Percentiles rank a stretch among this genome's conserved stretches.
phyloP scores from a whole-genome alignment of 164 flowering plant species.

The Stephania yunnanensis region DNA sequence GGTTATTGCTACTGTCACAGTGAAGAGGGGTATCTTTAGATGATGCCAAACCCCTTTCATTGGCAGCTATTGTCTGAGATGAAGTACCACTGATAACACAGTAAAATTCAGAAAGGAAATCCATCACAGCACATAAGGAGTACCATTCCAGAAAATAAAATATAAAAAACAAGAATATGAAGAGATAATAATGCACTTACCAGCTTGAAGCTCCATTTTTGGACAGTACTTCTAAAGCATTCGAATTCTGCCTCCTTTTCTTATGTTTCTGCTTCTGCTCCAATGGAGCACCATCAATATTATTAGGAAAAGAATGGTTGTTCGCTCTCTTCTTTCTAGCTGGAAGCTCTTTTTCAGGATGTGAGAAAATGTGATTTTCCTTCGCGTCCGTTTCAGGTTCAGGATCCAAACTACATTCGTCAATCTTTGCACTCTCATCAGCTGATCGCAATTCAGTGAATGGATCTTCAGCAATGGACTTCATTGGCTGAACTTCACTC shows the following conservation, averaged over 20 bases:
- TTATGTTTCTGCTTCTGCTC: slow-evolving; percentile 32
- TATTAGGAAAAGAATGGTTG: slow-evolving; percentile 15
- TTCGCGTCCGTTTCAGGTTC: slow-evolving; percentile 12
- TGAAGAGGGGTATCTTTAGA: slow-evolving; percentile 21
- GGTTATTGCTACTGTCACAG: slow-evolving; percentile 20
- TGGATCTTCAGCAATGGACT: slow-evolving; percentile 30
- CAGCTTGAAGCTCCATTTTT: slow-evolving; percentile 21
- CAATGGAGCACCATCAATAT: slow-evolving; percentile 20
- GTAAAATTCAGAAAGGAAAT: neutral
- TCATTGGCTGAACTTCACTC: slow-evolving; percentile 9
- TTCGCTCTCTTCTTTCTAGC: slow-evolving; percentile 42
- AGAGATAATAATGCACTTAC: slow-evolving; percentile 23
- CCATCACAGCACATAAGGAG: neutral
- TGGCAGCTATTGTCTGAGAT: slow-evolving; percentile 17
- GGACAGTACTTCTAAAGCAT: slow-evolving; percentile 8
- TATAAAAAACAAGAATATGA: neutral
- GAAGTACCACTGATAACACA: slow-evolving; percentile 29
- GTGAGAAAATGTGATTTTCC: slow-evolving; percentile 12
- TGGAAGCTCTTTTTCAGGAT: slow-evolving; percentile 20
- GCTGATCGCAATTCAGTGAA: slow-evolving; percentile 35
- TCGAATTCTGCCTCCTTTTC: slow-evolving; percentile 41
- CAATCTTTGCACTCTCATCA: slow-evolving; percentile 18
- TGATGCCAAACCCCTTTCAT: slow-evolving; percentile 18
- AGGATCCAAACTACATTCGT: slow-evolving; percentile 13
- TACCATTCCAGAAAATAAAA: neutral